Evolutionary conservation across 1,139 yeast genomes (phyloP), one percentile per base, ranked within the genome.

Genomic region (Scheffersomyces lignicola): DNA sequence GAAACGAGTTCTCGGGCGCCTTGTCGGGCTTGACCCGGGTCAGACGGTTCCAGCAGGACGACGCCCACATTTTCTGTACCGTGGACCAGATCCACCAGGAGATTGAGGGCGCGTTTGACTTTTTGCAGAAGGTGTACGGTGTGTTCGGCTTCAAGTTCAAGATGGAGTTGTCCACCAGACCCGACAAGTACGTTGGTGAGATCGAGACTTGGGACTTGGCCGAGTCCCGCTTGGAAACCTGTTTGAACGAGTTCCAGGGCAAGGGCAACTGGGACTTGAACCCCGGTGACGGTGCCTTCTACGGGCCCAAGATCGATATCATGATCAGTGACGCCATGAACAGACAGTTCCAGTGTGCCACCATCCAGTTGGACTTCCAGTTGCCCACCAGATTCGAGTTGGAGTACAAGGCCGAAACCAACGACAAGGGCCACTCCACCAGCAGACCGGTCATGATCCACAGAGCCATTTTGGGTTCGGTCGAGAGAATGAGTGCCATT

Each of bases 241-340:
- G 95, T 29, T 73, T 89, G 52, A 76, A 84, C 60, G 70, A 71
- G 39, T 70, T 69, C 53, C 55, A 66, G 50, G 89, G 89, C 71
- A 80, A 86, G 45, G 89, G 87, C 45, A 72, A 78, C 40, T 92
- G 97, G 97, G 86, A 83, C 55, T 65, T 90, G 49, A 88, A 90
- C 65, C 90, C 88, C 40, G 97, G 95, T 54, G 97, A 92, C 60
- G 98, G 98, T 62, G 98, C 98, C 27, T 92, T 92, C 73, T 92
- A 92, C 63, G 98, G 98, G 41, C 98, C 98, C 52, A 92, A 92
- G 76, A 92, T 92, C 56, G 98, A 92, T 68, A 83, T 92, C 52
- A 80, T 83, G 79, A 82, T 92, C 54, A 80, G 89, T 45, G 98
- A 92, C 62, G 94, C 95, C 25, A 78, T 86, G 60, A 81, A 80